Evolutionary conservation across 2,329 filamentous ascomycete genomes (phyloP), one percentile per base, ranked within the genome.

Genomic region (Aspergillaceae sp.): DNA sequence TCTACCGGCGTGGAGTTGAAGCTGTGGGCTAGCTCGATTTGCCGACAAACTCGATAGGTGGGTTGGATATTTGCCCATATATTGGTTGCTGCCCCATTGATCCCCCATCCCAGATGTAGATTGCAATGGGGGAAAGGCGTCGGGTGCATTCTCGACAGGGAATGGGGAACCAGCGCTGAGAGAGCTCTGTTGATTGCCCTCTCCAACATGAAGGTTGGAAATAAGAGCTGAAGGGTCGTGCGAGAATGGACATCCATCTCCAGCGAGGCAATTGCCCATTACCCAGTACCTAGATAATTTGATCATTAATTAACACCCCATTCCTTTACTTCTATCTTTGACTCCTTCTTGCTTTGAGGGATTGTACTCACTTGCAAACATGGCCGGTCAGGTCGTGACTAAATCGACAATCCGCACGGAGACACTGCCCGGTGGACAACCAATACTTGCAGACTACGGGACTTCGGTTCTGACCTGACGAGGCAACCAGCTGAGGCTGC

Each of bases 391-490:
- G 78, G 65, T 98, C 91, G 67, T 98, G 92, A 56, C 90, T 95
- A 68, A 97, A 98, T 48, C 91, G 84, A 66, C 92, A 98, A 67
- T 98, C 92, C 49, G 91, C 91, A 48, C 92, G 82, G 44, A 96
- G 82, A 65, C 92, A 98, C 66, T 92, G 87, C n/a, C 92, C 92
- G 5, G 86, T 94, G 7, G 90, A 91, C 52, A 98, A 74, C 75
- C 89, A 97, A 67, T 97, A 98, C 69, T 95, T 94, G 78, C 92
- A 98, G 37, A 97, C 87, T 35, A 96, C 84, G 28, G 88, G 85
- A 52, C 86, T 88, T 65, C 89, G 91, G 56, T 84, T 78, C 60
- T 86, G 83, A 27, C 80, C 79, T 27, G 81, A 79, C 2, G 91
- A 90, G 0, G 89, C 94, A 6, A 78, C 74, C 10, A 90, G 87